Base-by-base conservation (phyloP, 2,329 filamentous ascomycete species). In the Fusarium sororula region DNA sequence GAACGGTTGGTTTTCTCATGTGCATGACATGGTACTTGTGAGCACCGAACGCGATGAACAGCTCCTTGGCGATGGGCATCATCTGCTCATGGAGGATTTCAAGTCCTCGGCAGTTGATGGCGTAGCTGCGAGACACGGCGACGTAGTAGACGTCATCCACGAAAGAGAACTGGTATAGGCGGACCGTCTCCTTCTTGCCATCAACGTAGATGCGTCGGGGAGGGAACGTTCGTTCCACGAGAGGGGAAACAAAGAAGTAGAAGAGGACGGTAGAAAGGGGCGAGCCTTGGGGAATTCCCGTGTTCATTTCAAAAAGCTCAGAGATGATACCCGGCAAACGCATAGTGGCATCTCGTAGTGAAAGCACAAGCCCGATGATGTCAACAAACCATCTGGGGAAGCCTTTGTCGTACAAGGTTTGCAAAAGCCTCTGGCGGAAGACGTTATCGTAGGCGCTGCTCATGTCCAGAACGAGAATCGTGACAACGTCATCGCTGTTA, bases 211-310 rank as follows among this genome's bases (percentile, higher is more conserved):
- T 35, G n/a, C 6, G 30, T 32, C 17, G 24, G 7, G 24, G 35
- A 55, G 20, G 37, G 14, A 55, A 39, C 22, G 26, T 39, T n/a
- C 12, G 18, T n/a, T 55, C 24, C 37, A 55, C 24, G 10, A 55
- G 24, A 32, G 70, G 58, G 1, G 63, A 47, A 4, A 44, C 51
- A 22, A 70, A 68, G 39, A 73, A 44, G 20, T 58, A 37, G 17
- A 73, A 74, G 5, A 74, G 35, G 3, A 74, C 32, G 6, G 66
- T 14, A 6, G 72, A 74, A 7, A 73, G 35, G 7, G 59, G 62
- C 2, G 62, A 63, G 5, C 70, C 68, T 50, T 74, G 72, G 6
- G 72, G 70, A 35, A 74, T 71, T 24, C 72, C 68, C 7, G 55
- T 56, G 5, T 66, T 63, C 7, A 67, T 26, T 17, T 4, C 18